phyloP scores from a whole-genome alignment of 306 rosid species.

The Oemleria cerasiformis region DNA sequence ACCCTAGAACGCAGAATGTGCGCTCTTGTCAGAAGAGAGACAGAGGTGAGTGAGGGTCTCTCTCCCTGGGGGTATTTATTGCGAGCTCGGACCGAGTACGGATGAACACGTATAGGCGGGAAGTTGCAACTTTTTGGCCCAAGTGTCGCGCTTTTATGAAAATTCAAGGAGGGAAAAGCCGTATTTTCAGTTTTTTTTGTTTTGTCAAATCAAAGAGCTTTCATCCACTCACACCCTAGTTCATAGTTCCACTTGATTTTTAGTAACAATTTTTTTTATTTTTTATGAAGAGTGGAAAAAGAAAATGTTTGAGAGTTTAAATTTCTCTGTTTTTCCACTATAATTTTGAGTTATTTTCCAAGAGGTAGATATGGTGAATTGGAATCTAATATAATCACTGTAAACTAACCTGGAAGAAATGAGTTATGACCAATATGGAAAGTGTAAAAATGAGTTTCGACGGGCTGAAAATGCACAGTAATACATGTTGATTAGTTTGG shows the following conservation, averaged over 20 bases:
- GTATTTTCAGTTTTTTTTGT: not conserved
- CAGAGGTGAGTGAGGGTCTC: not conserved
- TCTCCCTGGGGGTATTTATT: not conserved
- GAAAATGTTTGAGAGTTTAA: too few species aligned
- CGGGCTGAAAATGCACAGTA: not conserved
- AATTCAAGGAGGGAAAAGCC: constrained; percentile 7
- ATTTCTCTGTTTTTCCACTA: too few species aligned
- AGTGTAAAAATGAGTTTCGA: not conserved
- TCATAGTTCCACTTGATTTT: not conserved
- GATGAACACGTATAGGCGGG: constrained; percentile 11
- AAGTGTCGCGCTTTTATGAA: not conserved
- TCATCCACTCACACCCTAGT: too few species aligned
- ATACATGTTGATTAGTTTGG: too few species aligned
- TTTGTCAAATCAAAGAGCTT: not conserved
- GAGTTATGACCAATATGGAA: too few species aligned
- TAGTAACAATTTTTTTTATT: not conserved
- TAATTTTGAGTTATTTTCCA: too few species aligned
- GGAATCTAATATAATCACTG: not conserved
- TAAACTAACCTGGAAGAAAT: rapidly evolving
- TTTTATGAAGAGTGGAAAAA: not conserved
- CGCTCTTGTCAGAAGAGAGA: not conserved
- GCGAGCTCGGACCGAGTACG: not conserved
- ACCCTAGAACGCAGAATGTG: not conserved
- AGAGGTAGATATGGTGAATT: not conserved
- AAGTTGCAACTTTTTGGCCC: not conserved